phyloP scores from a whole-genome alignment of 1,139 yeast species.

The Hansenula sp. region DNA sequence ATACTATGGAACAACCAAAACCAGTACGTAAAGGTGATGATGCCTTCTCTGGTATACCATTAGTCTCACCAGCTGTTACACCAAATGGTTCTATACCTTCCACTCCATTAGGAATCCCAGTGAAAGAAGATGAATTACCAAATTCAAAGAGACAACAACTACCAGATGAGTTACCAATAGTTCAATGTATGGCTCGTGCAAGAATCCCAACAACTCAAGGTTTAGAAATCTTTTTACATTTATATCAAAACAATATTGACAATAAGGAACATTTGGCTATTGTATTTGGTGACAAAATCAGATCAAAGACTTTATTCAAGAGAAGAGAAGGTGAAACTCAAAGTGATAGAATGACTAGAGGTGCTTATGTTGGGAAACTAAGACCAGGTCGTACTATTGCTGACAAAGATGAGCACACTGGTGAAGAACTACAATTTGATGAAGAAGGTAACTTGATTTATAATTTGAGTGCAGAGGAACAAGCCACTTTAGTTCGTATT shows the following conservation, averaged over 20 bases:
- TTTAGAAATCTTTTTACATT: conserved; percentile 86
- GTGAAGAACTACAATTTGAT: conserved; percentile 43
- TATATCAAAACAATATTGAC: conserved; percentile 83
- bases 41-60: conserved; percentile 12
- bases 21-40: conserved; percentile 2
- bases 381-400: conserved; percentile 80
- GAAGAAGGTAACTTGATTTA: conserved; percentile 45
- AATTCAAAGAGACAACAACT: conserved; percentile 26
- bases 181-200: conserved; percentile 89
- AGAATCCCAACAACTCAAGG: conserved; percentile 91
- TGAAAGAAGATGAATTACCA: conserved; percentile 9
- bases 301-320: conserved; percentile 69
- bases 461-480: conserved; percentile 33
- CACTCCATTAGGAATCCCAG: conserved; percentile 25
- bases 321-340: conserved; percentile 70
- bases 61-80: conserved; percentile 22
- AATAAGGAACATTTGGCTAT: conserved; percentile 94
- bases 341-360: conserved; percentile 92
- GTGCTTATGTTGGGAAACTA: conserved; percentile 88
- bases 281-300: conserved; percentile 89
- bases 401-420: conserved; percentile 48
- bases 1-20: conserved; percentile 11
- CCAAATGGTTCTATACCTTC: conserved; percentile 20
- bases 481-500: conserved; percentile 64
- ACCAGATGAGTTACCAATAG: conserved; percentile 52